phyloP scores from a whole-genome alignment of 83 land plant species.

The Isoetes engelmannii region DNA sequence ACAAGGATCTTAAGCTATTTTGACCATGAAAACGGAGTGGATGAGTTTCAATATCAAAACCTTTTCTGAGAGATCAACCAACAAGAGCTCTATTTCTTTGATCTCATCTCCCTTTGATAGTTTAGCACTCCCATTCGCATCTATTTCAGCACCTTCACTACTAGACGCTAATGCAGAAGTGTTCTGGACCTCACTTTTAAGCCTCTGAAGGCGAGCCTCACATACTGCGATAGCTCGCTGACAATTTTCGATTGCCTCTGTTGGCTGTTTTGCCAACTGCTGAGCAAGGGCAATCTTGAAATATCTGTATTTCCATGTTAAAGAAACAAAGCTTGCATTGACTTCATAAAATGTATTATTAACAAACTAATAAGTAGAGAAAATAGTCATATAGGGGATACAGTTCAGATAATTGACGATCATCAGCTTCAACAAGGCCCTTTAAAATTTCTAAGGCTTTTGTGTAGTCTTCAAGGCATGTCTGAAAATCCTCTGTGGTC shows the following conservation, averaged over 20 bases:
- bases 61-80: constrained; percentile 56
- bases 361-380: background rate
- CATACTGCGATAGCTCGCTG: constrained; percentile 53
- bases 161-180: background rate
- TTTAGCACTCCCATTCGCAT: background rate
- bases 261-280: constrained; percentile 41
- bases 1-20: background rate
- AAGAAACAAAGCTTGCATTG: background rate
- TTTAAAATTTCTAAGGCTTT: constrained; percentile 70
- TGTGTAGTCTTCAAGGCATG: constrained; percentile 68
- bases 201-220: constrained; percentile 43
- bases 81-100: constrained; percentile 35
- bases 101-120: constrained; percentile 45
- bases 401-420: constrained; percentile 72
- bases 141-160: background rate
- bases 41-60: constrained; percentile 15
- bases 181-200: constrained; percentile 30
- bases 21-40: background rate
- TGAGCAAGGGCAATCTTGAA: constrained; percentile 61
- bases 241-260: constrained; percentile 59
- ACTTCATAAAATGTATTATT: too few relatives aligned
- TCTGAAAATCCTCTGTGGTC: constrained; percentile 78
- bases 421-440: constrained; percentile 71
- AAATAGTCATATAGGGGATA: constrained; percentile 24
- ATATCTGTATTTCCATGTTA: constrained; percentile 31